Conservation (phyloP, 768 basidiomycete species). For the Pisolithus albus region DNA sequence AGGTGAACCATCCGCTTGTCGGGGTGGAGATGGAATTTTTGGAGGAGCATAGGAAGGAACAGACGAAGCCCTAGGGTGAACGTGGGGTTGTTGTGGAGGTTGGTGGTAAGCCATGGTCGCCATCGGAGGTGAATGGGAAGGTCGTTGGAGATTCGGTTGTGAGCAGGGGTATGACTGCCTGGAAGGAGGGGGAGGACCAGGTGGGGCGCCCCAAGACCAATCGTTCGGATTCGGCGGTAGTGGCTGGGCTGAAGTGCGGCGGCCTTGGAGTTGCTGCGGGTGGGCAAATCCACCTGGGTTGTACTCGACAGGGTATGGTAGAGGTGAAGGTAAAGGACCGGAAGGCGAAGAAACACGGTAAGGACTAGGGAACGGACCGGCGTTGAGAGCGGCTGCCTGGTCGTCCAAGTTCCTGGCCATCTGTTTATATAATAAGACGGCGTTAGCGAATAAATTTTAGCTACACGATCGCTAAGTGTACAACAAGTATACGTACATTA, state of each 20-base stretch:
- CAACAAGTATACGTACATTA: slow-evolving; percentile 40
- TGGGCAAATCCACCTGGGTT: slow-evolving; percentile 11
- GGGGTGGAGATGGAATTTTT: slow-evolving; percentile 19
- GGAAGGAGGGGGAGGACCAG: slow-evolving; percentile 18
- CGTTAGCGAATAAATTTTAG: slow-evolving; percentile 12
- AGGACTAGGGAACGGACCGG: slow-evolving; percentile 17
- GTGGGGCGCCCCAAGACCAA: slow-evolving; percentile 18
- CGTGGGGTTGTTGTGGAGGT: slow-evolving; percentile 18
- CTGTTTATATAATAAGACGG: slow-evolving; percentile 31
- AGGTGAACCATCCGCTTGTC: slow-evolving; percentile 25
- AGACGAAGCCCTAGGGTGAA: slow-evolving; percentile 13
- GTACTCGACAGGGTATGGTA: slow-evolving; percentile 11
- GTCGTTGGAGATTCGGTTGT: slow-evolving; percentile 18
- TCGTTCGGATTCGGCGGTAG: slow-evolving; percentile 10
- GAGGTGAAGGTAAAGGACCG: slow-evolving; percentile 16
- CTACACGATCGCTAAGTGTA: slow-evolving; percentile 3
- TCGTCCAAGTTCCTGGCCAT: slow-evolving; percentile 61
- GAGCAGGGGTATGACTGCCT: slow-evolving; percentile 17
- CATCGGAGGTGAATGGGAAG: slow-evolving; percentile 21
- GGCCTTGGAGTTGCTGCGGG: slow-evolving; percentile 3
- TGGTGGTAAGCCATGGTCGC: slow-evolving; percentile 17
- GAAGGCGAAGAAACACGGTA: slow-evolving; percentile 18
- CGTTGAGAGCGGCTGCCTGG: slow-evolving; percentile 26
- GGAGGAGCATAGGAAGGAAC: slow-evolving; percentile 13
- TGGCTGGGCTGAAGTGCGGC: slow-evolving; percentile 18